Evolutionary conservation across 179 eudicot genomes (phyloP).

Genomic region (Kewa caespitosa): DNA sequence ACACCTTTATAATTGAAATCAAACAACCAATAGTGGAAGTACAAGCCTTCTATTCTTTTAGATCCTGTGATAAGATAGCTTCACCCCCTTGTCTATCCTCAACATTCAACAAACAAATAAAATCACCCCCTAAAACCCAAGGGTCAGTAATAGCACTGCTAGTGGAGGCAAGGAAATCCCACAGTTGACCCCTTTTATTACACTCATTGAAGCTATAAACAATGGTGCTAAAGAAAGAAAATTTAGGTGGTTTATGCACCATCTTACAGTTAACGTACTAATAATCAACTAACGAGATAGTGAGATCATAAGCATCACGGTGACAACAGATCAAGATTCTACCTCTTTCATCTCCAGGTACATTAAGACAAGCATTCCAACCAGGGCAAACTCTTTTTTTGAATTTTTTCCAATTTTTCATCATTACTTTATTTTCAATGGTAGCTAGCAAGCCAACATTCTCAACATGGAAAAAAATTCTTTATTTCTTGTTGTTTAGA

Average conservation of each 20-base stretch:
- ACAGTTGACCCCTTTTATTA: too few species aligned
- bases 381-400: not conserved
- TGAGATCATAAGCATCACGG: too few species aligned
- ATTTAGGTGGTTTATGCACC: too few species aligned
- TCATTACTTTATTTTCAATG: not conserved
- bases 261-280: too few species aligned
- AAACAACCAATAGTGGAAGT: not conserved
- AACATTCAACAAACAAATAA: too few species aligned
- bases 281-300: too few species aligned
- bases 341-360: not conserved
- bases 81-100: not conserved
- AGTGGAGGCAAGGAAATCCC: too few species aligned
- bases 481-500: not conserved
- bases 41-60: not conserved
- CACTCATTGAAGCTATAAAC: too few species aligned
- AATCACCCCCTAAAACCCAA: too few species aligned
- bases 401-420: not conserved
- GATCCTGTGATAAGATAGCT: not conserved
- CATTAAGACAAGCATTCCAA: not conserved
- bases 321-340: too few species aligned
- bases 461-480: not conserved
- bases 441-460: not conserved
- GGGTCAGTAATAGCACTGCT: too few species aligned
- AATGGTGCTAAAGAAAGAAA: too few species aligned
- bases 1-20: not conserved